Percentiles rank a stretch among this genome's conserved stretches.
Conservation (phyloP, 345 rosid genomes). For the Lepidium aucheri region DNA sequence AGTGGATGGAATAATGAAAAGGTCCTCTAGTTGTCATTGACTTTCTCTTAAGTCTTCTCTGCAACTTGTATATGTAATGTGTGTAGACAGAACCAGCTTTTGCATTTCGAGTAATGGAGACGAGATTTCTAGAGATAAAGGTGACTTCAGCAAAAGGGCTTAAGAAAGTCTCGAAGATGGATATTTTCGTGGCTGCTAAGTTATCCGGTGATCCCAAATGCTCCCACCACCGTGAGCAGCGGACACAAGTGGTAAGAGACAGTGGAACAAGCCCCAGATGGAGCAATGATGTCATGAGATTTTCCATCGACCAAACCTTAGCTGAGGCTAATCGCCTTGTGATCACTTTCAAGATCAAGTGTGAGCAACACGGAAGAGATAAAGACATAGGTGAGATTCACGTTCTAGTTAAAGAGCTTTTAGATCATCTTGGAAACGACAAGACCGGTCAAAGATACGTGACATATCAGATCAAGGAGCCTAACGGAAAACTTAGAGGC, state of each 20-base stretch:
- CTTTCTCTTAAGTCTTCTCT: conserved; percentile 16
- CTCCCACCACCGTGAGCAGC: conserved; percentile 19
- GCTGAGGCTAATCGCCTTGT: conserved; percentile 25
- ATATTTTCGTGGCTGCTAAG: conserved; percentile 16
- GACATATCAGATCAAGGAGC: conserved; percentile 16
- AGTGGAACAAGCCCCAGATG: conserved; percentile 21
- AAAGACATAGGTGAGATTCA: conserved; percentile 26
- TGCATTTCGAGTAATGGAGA: not conserved
- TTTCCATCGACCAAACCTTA: conserved; percentile 18
- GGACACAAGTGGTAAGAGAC: conserved; percentile 15
- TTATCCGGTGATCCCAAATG: conserved; percentile 23
- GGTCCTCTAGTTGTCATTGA: conserved; percentile 7
- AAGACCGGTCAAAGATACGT: conserved; percentile 25
- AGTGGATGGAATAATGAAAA: not conserved
- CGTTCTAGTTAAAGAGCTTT: conserved; percentile 22
- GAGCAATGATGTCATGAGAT: not conserved
- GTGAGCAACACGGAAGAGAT: conserved; percentile 12
- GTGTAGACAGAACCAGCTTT: not conserved
- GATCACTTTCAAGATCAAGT: conserved; percentile 24
- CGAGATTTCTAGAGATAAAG: conserved; percentile 13
- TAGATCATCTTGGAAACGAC: conserved; percentile 27
- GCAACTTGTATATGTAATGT: conserved; percentile 12
- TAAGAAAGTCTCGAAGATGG: conserved; percentile 6
- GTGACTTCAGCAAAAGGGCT: conserved; percentile 19
- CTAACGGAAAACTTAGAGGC: conserved; percentile 10